Evolutionary conservation across 805 yeast species (phyloP).

Genomic region (Ogataea thermomethanolica): DNA sequence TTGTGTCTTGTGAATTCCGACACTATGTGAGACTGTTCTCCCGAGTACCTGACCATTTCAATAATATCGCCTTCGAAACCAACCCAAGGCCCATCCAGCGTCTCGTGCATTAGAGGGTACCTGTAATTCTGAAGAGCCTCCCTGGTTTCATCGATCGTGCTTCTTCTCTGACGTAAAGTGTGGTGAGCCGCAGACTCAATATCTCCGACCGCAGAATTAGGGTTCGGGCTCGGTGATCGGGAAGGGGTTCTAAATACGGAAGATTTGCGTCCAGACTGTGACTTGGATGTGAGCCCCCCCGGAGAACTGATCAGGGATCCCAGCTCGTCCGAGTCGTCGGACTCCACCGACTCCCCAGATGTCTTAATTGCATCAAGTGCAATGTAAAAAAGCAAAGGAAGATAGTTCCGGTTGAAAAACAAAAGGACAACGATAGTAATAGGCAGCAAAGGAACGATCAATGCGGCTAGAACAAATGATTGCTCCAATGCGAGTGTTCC

Average conservation of each 20-base stretch:
- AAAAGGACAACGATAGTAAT: constrained; percentile 43
- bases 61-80: constrained; percentile 53
- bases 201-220: neutral
- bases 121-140: constrained; percentile 49
- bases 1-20: constrained; percentile 21
- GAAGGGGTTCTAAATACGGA: constrained; percentile 12
- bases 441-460: constrained; percentile 48
- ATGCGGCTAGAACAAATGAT: constrained; percentile 46
- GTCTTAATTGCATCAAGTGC: constrained; percentile 56
- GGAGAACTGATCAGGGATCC: constrained; percentile 14
- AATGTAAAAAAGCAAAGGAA: constrained; percentile 52
- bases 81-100: constrained; percentile 53
- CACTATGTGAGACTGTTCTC: constrained; percentile 10
- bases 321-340: constrained; percentile 21
- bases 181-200: constrained; percentile 5
- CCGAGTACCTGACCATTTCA: constrained; percentile 36
- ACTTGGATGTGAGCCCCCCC: constrained; percentile 1
- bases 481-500: constrained; percentile 62
- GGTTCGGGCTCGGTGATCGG: constrained; percentile 5
- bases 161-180: constrained; percentile 35
- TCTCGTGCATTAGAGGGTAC: constrained; percentile 45
- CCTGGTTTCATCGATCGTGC: constrained; percentile 56
- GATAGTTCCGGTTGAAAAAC: constrained; percentile 52
- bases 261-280: constrained; percentile 10
- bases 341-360: constrained; percentile 31